Percentiles rank a stretch among this genome's conserved stretches.
Conservation (phyloP, 768 basidiomycete species). For the Coprinopsis strossmayeri region DNA sequence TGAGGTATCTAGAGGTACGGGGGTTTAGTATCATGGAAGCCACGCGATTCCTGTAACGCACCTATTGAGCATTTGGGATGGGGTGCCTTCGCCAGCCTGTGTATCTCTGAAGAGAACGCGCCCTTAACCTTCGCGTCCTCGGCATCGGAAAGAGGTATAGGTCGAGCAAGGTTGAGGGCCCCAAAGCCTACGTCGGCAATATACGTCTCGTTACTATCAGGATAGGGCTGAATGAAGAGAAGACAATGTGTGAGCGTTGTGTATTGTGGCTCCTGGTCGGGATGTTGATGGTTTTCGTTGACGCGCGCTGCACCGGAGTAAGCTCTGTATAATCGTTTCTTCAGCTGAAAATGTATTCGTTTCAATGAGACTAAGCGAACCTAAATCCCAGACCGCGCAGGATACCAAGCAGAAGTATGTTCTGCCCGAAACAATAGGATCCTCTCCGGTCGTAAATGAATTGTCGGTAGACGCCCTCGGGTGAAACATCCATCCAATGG, state of each 20-base stretch:
- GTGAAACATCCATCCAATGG: conserved; percentile 21
- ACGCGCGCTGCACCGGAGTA: conserved; percentile 23
- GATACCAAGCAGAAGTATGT: conserved; percentile 21
- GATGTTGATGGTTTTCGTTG: conserved; percentile 13
- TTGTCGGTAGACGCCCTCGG: conserved; percentile 16
- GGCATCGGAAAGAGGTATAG: conserved; percentile 22
- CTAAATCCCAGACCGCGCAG: conserved; percentile 24
- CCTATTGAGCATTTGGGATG: conserved; percentile 17
- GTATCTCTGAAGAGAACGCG: conserved; percentile 16
- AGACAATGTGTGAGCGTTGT: conserved; percentile 20
- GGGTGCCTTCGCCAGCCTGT: conserved; percentile 15
- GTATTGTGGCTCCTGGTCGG: conserved; percentile 10
- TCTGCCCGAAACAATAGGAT: conserved; percentile 25
- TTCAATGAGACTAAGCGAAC: conserved; percentile 9
- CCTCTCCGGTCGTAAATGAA: conserved; percentile 18
- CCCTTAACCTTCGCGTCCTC: conserved; percentile 17
- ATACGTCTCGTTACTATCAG: conserved; percentile 21
- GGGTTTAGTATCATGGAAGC: too few species aligned
- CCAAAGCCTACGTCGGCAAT: conserved; percentile 28
- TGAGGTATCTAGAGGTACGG: too few species aligned
- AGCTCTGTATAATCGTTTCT: conserved; percentile 14
- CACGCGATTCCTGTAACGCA: conserved; percentile 6
- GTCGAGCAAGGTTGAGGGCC: conserved; percentile 17
- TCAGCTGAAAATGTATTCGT: background rate
- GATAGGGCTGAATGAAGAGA: conserved; percentile 25